A percentile compares a stretch with the other conserved stretches of the same genome.
Evolutionary conservation across 2,329 filamentous ascomycete species (phyloP).

Genomic region (Fusarium staphyleae): DNA sequence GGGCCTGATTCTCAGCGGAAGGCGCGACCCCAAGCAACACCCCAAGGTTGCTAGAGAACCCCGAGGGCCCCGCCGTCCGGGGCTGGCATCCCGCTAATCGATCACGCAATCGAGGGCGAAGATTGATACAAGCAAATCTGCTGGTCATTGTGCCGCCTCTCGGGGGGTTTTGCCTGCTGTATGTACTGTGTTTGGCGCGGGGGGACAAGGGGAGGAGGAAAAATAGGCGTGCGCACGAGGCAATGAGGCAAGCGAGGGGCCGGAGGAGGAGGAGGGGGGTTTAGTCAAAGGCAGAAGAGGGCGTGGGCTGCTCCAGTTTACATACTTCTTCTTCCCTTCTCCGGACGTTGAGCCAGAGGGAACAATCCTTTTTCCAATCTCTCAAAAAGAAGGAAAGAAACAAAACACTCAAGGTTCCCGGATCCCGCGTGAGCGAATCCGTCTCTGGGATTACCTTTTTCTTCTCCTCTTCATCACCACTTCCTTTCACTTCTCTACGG

Average conservation of each 20-base stretch:
- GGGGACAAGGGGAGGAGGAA: slow-evolving; percentile 20
- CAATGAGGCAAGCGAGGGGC: slow-evolving; percentile 34
- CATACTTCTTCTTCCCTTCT: slow-evolving; percentile 29
- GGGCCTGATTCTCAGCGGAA: slow-evolving; percentile 21
- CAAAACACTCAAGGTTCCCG: slow-evolving; percentile 31
- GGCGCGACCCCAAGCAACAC: slow-evolving; percentile 34
- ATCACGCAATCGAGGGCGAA: slow-evolving; percentile 43
- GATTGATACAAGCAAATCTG: slow-evolving; percentile 41
- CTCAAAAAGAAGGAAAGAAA: slow-evolving; percentile 31
- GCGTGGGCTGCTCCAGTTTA: slow-evolving; percentile 32
- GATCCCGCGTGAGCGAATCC: slow-evolving; percentile 37
- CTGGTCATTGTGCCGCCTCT: slow-evolving; percentile 27
- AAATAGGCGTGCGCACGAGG: slow-evolving; percentile 35
- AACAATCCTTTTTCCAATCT: slow-evolving; percentile 40
- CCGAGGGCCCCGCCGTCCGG: slow-evolving; percentile 39
- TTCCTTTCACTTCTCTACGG: slow-evolving; percentile 37
- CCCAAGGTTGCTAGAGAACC: slow-evolving; percentile 23
- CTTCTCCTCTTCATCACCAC: slow-evolving; percentile 18
- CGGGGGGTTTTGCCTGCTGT: slow-evolving; percentile 11
- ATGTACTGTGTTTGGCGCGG: slow-evolving; percentile 36
- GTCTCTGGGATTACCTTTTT: slow-evolving; percentile 32
- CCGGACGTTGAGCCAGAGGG: slow-evolving; percentile 39
- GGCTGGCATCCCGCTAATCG: slow-evolving; percentile 44
- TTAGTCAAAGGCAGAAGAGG: slow-evolving; percentile 16
- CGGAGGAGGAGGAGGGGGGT: slow-evolving; percentile 20